phyloP scores from a whole-genome alignment of 2,329 filamentous ascomycete genomes.

The Penicillium sp. region DNA sequence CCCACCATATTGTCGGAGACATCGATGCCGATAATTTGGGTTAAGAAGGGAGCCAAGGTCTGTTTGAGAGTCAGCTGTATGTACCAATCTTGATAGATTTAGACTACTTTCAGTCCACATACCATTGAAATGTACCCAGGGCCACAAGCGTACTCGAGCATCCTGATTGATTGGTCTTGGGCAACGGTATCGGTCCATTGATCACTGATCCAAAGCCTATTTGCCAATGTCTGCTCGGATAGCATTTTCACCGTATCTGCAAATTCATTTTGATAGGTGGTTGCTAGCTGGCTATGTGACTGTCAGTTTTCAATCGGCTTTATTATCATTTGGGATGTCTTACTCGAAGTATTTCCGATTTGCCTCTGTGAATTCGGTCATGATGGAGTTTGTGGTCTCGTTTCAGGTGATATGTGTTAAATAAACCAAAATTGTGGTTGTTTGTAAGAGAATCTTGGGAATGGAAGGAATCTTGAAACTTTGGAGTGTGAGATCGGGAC shows the following conservation, averaged over 20 bases:
- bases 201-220: slow-evolving; percentile 63
- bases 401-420: background rate
- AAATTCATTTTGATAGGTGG: slow-evolving; percentile 60
- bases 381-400: slow-evolving; percentile 10
- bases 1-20: slow-evolving; percentile 70
- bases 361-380: slow-evolving; percentile 37
- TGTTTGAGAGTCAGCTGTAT: slow-evolving; percentile 26
- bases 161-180: slow-evolving; percentile 42
- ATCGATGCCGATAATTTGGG: slow-evolving; percentile 67
- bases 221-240: slow-evolving; percentile 54
- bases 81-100: background rate
- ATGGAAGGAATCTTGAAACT: background rate
- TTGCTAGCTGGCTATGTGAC: slow-evolving; percentile 50
- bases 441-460: background rate
- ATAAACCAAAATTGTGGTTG: background rate
- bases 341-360: slow-evolving; percentile 46
- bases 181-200: slow-evolving; percentile 47
- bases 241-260: slow-evolving; percentile 56
- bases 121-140: slow-evolving; percentile 67
- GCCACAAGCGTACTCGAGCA: slow-evolving; percentile 77
- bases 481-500: background rate
- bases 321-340: slow-evolving; percentile 10
- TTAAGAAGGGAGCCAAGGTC: slow-evolving; percentile 63
- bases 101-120: background rate
- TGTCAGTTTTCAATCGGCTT: background rate